Evolutionary conservation across 2,329 filamentous ascomycete genomes (phyloP), one percentile per base, ranked within the genome.

Genomic region (Colletotrichum siamense): DNA sequence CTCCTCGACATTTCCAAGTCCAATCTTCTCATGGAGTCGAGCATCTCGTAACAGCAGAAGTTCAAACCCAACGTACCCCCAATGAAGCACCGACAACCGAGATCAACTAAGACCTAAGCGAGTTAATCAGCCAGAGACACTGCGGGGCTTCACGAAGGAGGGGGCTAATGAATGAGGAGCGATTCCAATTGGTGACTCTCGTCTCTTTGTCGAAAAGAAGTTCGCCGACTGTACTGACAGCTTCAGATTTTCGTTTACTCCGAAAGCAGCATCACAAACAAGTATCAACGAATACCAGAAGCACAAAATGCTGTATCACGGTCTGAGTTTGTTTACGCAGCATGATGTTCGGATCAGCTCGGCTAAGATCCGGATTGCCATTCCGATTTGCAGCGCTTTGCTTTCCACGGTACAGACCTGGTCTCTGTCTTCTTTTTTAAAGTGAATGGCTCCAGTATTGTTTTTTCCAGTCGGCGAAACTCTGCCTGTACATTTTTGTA

Each of bases 391-490:
- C 52, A 57, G n/a, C 22, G 10, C n/a, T 57, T 22, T 57, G 52
- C 22, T 22, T 57, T 24, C 22, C n/a, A 57, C n/a, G 10, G 24
- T 18, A 15, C 12, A 18, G 52, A 57, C 10, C 18, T 26, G 22
- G 52, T 4, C 16, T 15, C 8, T 2, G 18, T 16, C 22, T 57
- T 57, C 0, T 26, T 18, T 26, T 10, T 57, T 26, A 6, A 15
- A 57, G 22, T 8, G 15, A 36, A 36, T 36, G 34, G 34, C 1
- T 16, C 1, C 34, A 36, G 0, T 0, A 16, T 36, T 2, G 1
- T 8, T 4, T 36, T 36, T 8, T 5, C 34, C 7, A 5, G 15
- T 36, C 7, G 15, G 34, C 3, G 34, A 36, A 36, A 16, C 34
- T 36, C 34, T 36, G 34, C 15, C 34, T 8, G 3, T 36, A 8